Percentiles rank a stretch among this genome's conserved stretches.
These are phyloP conservation scores for Udeniomyces megalosporus DNA, from an alignment of 768 basidiomycete genomes.

Conservation along the genomic window DNA sequence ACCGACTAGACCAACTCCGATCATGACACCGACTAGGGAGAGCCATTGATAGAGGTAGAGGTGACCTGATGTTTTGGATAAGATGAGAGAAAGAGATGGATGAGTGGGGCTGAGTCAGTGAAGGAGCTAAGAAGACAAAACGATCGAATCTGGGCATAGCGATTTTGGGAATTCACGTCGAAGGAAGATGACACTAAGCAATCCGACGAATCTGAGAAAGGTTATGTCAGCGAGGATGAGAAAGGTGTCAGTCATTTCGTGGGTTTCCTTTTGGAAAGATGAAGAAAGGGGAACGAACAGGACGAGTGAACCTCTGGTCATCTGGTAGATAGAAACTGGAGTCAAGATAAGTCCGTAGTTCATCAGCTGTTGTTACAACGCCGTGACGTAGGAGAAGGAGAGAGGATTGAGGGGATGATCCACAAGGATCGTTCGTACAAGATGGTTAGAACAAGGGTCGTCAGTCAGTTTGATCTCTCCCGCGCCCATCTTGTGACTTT, in stretches of 20 bases:
- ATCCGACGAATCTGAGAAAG: neutral
- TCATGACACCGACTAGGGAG: constrained; percentile 20
- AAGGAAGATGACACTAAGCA: no score
- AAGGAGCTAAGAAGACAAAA: no score
- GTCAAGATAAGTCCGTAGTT: constrained; percentile 89
- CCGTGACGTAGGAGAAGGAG: no score
- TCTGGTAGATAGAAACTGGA: constrained; percentile 40
- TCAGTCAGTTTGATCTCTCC: no score
- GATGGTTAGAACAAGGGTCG: no score
- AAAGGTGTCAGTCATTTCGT: no score
- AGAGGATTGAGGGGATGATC: no score
- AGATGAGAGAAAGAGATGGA: neutral
- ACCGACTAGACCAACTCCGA: constrained; percentile 41
- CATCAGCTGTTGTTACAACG: constrained; percentile 57
- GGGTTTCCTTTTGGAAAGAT: neutral
- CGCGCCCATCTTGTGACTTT: neutral
- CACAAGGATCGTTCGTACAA: no score
- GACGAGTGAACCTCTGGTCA: no score
- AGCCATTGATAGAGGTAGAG: constrained; percentile 15
- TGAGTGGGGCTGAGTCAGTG: neutral
- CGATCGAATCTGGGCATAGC: neutral
- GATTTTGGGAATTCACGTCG: neutral
- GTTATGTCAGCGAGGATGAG: neutral
- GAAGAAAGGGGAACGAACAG: neutral
- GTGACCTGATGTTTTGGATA: neutral